Base-by-base conservation (phyloP, 2,329 filamentous ascomycete species). In the Thermomyces lanuginosus region DNA sequence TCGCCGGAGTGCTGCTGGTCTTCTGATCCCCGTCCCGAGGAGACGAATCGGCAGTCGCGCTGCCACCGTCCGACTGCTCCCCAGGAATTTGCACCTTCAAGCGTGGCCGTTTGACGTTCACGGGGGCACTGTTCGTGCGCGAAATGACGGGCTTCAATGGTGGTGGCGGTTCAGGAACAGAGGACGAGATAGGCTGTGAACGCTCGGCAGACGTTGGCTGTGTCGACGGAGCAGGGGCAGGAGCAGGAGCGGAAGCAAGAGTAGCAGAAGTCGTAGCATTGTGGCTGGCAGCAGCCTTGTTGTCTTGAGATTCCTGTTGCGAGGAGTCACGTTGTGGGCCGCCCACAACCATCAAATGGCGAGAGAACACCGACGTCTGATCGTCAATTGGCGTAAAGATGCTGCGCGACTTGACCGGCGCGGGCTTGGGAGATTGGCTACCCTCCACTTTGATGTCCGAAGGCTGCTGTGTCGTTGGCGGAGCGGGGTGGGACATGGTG, bases 311-410 rank as follows among this genome's bases (percentile, higher is more conserved):
- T 22, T 44, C 41, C 41, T 53, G 59, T 2, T 36, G 19, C 6
- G 46, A 28, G n/a, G 49, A 43, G 22, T 67, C 61, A 23, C 45
- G 49, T 31, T 55, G 57, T 12, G 54, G 49, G 12, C 53, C 46
- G 7, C 24, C 22, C 6, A 70, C 64, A 38, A 78, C 69, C 9
- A 71, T 73, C 36, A 79, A 74, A 48, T 92, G 83, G 37, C 86
- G 80, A 8, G 81, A 82, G 22, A 93, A 57, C 32, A 93, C 76
- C 1, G 84, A 93, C 25, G 80, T 70, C 41, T 78, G 83, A 48
- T 92, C 84, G 43, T 95, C 89, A 36, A 98, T 92, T 0, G 89
- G 89, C 0, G 89, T 98, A 48, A 95, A 95, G 33, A 98, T 95
- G 50, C 84, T 93, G 47, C 84, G 76, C 12, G 76, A 76, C 49